These are phyloP conservation scores for Stemphylium lycopersici DNA, from an alignment of 2,329 filamentous ascomycete species.

Conservation along the genomic window DNA sequence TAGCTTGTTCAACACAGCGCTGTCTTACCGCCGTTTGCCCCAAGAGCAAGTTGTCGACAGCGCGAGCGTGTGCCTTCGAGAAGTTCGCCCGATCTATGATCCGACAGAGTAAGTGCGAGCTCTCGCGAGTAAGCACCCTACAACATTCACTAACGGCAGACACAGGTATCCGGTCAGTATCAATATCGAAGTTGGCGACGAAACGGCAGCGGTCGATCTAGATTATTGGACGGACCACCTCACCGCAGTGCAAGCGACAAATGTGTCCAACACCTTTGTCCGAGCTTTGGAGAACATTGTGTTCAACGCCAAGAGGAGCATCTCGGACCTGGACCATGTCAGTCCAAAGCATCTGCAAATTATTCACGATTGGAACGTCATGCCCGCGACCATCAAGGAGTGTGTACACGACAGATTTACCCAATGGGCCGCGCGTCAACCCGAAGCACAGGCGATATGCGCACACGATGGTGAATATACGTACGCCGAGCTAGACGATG, in stretches of 20 bases:
- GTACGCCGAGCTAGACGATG: constrained; percentile 37
- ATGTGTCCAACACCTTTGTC: constrained; percentile 41
- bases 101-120: constrained; percentile 49
- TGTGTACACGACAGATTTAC: constrained; percentile 41
- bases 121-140: background rate
- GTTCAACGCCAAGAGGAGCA: constrained; percentile 39
- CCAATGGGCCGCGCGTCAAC: constrained; percentile 29
- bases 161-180: constrained; percentile 52
- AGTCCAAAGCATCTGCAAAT: constrained; percentile 45
- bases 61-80: constrained; percentile 46
- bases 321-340: constrained; percentile 48
- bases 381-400: constrained; percentile 38
- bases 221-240: constrained; percentile 45
- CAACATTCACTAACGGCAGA: background rate
- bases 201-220: constrained; percentile 38
- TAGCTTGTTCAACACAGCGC: constrained; percentile 56
- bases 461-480: constrained; percentile 43
- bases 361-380: constrained; percentile 39
- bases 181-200: constrained; percentile 56
- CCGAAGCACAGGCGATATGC: constrained; percentile 39
- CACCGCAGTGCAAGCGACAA: constrained; percentile 38
- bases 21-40: constrained; percentile 55
- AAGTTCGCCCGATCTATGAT: constrained; percentile 49
- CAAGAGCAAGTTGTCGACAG: constrained; percentile 29
- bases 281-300: constrained; percentile 46